Base-by-base conservation (phyloP, 208 protist genomes). In the Crithidia acanthocephali region DNA sequence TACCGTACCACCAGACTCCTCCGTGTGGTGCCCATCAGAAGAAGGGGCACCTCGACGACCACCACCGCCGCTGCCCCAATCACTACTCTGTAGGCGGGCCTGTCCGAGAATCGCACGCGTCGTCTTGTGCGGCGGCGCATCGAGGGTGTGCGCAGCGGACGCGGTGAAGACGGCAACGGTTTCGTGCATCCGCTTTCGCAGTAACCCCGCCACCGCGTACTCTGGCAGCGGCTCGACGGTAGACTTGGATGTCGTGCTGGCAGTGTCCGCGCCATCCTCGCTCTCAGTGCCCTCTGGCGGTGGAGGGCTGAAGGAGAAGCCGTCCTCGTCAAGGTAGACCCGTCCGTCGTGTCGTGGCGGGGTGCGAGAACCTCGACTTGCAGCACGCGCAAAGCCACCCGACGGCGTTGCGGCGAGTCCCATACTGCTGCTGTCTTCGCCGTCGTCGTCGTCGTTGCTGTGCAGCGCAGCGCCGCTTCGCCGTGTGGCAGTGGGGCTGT, bases 171-270 rank as follows among this genome's bases (percentile, higher is more conserved):
- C 16, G 22, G 64, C 64, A 2, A 72, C 30, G 13, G 57, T 68
- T 32, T 51, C 25, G 58, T 77, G 72, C 72, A 77, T 72, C 25
- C 64, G 63, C 47, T 72, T 32, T 18, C 56, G 72, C 47, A 77
- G 72, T 4, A 77, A 0, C 18, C 23, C 25, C n/a, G 47, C 64
- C 35, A 77, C 28, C 23, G 52, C 64, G 37, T 72, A 71, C 64
- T 71, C 72, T 2, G 56, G 45, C 40, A 64, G 64, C 20, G 32
- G 72, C 58, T 37, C 28, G 6, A 66, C 50, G 8, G 47, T 50
- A 3, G 42, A 67, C 33, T 64, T 50, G 5, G 55, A 48, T 16
- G 47, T 22, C 28, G 30, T 45, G 35, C 37, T 65, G 22, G 28
- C 9, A 7, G 16, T 30, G 28, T 69, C 62, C 32, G 13, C 27